phyloP scores from a whole-genome alignment of 1,284 basidiomycete species.

The Ceratobasidium sp. region DNA sequence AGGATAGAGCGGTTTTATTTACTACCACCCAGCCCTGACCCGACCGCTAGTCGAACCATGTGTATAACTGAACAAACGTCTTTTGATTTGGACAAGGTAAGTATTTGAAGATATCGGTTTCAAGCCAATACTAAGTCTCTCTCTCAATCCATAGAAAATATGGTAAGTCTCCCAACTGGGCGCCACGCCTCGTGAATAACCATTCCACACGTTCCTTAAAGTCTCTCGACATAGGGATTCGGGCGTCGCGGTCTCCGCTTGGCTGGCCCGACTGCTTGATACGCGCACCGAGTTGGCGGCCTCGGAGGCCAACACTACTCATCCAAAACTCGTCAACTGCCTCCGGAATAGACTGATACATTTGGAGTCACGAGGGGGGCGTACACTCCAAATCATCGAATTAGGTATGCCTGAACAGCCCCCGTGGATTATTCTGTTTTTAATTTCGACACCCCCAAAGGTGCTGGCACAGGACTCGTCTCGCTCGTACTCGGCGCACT shows the following conservation, averaged over 20 bases:
- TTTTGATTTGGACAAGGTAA: constrained; percentile 90
- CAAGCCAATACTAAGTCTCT: not conserved
- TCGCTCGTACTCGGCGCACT: constrained; percentile 75
- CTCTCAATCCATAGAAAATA: constrained; percentile 28
- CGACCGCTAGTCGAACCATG: constrained; percentile 41
- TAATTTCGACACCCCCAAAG: constrained; percentile 60
- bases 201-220: constrained; percentile 18
- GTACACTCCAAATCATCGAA: constrained; percentile 63
- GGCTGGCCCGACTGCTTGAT: constrained; percentile 38
- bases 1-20: constrained; percentile 74
- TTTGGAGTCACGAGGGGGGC: not conserved
- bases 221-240: constrained; percentile 69
- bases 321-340: not conserved
- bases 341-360: constrained; percentile 17
- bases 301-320: not conserved
- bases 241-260: constrained; percentile 48
- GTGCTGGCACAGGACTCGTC: constrained; percentile 86
- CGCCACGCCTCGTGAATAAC: not conserved
- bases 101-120: constrained; percentile 48
- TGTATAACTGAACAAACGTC: constrained; percentile 81
- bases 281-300: not conserved
- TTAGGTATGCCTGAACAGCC: constrained; percentile 67
- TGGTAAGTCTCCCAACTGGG: constrained; percentile 31
- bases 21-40: constrained; percentile 52
- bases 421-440: not conserved